These are phyloP conservation scores for Hypoxylon sp. DNA, from an alignment of 2,329 filamentous ascomycete species.

Conservation along the genomic window DNA sequence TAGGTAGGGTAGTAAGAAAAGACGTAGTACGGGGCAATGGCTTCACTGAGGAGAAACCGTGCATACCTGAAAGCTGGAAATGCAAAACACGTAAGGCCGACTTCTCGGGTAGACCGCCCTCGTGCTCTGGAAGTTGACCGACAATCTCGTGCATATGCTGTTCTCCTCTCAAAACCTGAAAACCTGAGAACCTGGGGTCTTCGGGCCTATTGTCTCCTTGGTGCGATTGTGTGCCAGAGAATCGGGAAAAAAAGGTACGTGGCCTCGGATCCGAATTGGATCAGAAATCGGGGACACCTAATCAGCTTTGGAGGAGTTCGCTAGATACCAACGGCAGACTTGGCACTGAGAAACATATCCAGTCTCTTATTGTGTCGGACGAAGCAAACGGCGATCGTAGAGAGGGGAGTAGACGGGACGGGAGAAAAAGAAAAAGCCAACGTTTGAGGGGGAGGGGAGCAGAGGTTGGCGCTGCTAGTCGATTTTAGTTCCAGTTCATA, in stretches of 20 bases:
- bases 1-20: conserved; percentile 11
- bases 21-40: conserved; percentile 18
- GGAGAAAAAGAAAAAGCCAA: conserved; percentile 20
- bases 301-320: conserved; percentile 23
- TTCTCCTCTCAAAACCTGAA: conserved; percentile 33
- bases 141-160: conserved; percentile 44
- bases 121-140: conserved; percentile 37
- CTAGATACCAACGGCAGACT: conserved; percentile 32
- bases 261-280: conserved; percentile 39
- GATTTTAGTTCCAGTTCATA: conserved; percentile 17
- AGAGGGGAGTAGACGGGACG: conserved; percentile 5
- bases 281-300: conserved; percentile 33
- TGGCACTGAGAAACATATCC: conserved; percentile 23
- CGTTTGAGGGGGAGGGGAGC: conserved; percentile 2
- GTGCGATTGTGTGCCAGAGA: conserved; percentile 40
- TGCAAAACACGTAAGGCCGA: conserved; percentile 20
- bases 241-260: conserved; percentile 30
- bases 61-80: conserved; percentile 43
- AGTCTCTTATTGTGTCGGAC: conserved; percentile 21
- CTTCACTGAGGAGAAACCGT: conserved; percentile 31
- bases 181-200: conserved; percentile 24
- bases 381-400: conserved; percentile 28
- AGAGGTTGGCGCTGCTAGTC: conserved; percentile 8
- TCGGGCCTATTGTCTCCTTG: conserved; percentile 40
- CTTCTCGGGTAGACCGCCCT: conserved; percentile 40